A percentile compares a stretch with the other conserved stretches of the same genome.
These are phyloP conservation scores for Monilinia fructicola DNA, from an alignment of 2,329 filamentous ascomycete species.

Conservation along the genomic window DNA sequence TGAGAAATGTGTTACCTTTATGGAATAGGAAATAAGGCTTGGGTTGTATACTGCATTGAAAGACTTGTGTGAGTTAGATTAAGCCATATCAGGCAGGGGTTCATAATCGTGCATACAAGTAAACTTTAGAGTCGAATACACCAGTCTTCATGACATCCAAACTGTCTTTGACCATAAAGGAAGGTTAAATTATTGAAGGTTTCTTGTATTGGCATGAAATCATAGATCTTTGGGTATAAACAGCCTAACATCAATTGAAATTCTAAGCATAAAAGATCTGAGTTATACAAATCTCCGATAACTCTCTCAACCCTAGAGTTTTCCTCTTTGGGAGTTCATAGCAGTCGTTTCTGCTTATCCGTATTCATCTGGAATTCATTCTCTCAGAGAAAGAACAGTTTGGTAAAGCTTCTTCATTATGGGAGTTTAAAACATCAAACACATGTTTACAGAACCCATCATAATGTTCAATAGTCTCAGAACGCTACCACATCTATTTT, in stretches of 20 bases:
- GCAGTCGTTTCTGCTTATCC: neutral
- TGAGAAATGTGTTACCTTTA: slow-evolving; percentile 3
- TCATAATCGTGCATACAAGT: neutral
- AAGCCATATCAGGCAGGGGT: neutral
- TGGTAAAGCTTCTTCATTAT: neutral
- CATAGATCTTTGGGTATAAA: neutral
- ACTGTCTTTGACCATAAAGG: too few relatives aligned
- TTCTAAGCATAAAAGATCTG: neutral
- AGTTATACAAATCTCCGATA: neutral
- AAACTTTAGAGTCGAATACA: neutral
- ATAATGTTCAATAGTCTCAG: neutral
- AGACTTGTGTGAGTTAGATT: neutral
- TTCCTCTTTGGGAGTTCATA: neutral
- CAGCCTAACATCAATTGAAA: neutral
- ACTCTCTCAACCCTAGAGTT: neutral
- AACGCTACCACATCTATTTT: neutral
- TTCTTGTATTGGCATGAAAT: neutral
- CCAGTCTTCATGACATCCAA: neutral
- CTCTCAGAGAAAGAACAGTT: neutral
- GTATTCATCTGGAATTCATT: neutral
- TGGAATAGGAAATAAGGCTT: neutral
- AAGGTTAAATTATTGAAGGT: neutral
- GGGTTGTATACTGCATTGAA: neutral
- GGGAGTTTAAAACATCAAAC: neutral
- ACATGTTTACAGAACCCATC: neutral